Evolutionary conservation across 1,284 basidiomycete genomes (phyloP), one percentile per base, ranked within the genome.

Genomic region (Paramarasmius palmivorus): DNA sequence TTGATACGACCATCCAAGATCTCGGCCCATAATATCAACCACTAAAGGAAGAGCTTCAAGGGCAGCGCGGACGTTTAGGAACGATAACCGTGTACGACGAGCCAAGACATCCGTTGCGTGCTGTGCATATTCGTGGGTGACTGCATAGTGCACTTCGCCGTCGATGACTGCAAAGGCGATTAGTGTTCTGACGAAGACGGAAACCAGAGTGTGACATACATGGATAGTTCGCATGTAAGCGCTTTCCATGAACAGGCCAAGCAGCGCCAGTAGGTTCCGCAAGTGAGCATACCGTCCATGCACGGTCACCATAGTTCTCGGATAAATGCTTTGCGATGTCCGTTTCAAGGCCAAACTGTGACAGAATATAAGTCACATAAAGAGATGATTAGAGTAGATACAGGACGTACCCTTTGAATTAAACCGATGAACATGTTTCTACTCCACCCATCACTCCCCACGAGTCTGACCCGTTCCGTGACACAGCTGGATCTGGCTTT

Each of bases 391-490:
- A 41, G 38, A 32, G 42, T 46, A 39, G 38, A 14, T 40, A 46
- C 39, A 26, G 12, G 1, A 71, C 82, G 54, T 50, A 90, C 90
- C 63, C 88, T 81, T 74, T 99, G 96, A 63, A 96, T 90, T 54
- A 99, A 78, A 59, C 93, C 92, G 73, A 98, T 96, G 71, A 97
- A 98, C 93, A 98, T 96, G 65, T 94, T 95, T 64, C 89, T 81
- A 67, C 83, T 90, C 96, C 96, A 99, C 8, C 89, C 93, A 65
- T 98, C 92, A 61, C 88, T 92, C n/a, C 96, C 96, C 17, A 98
- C 81, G 34, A 98, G 79, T 68, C 91, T 85, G 64, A 97, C 73
- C 56, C 79, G 78, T 55, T 90, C 88, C 26, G 96, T 98, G 48
- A 92, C 82, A 66, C 93, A 96, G 2, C 82, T 14, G 22, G 73